phyloP scores from a whole-genome alignment of 1,139 yeast species.

The Hyphopichia khmerensis region DNA sequence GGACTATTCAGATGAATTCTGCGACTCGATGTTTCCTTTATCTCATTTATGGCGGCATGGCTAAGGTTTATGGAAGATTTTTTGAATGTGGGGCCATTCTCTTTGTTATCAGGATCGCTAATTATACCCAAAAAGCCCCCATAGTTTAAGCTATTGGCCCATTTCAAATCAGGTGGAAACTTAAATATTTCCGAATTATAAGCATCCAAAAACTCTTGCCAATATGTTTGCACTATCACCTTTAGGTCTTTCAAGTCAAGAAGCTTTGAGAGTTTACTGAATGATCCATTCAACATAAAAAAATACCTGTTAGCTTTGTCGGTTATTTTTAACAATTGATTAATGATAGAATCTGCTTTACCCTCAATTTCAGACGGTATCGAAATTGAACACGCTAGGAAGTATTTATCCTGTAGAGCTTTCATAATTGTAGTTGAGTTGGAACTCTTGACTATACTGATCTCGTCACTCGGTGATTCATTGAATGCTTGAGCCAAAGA shows the following conservation, averaged over 20 bases:
- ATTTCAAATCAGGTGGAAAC: constrained; percentile 24
- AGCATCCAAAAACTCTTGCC: constrained; percentile 28
- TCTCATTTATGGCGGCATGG: constrained; percentile 15
- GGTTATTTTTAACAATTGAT: constrained; percentile 27
- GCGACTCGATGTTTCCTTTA: constrained; percentile 15
- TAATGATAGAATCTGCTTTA: constrained; percentile 22
- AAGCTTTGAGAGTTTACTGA: constrained; percentile 14
- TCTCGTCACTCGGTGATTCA: constrained; percentile 7
- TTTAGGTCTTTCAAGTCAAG: constrained; percentile 18
- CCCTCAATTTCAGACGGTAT: constrained; percentile 13
- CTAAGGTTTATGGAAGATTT: constrained; percentile 29
- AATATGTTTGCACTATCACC: constrained; percentile 21
- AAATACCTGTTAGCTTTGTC: constrained; percentile 24
- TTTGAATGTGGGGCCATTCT: constrained; percentile 16
- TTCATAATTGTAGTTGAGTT: constrained; percentile 27
- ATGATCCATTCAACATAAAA: constrained; percentile 26
- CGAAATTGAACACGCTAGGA: constrained; percentile 27
- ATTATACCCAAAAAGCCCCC: constrained; percentile 38
- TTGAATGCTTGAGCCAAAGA: constrained; percentile 24
- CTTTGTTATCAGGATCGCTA: constrained; percentile 11
- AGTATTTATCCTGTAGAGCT: constrained; percentile 26
- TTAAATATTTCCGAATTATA: constrained; percentile 26
- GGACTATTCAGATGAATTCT: constrained; percentile 4
- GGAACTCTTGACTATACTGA: constrained; percentile 24
- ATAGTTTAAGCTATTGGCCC: constrained; percentile 40